Percentiles rank a stretch among this genome's conserved stretches.
phyloP scores from a whole-genome alignment of 2,329 filamentous ascomycete genomes.

The Annulohypoxylon truncatum region DNA sequence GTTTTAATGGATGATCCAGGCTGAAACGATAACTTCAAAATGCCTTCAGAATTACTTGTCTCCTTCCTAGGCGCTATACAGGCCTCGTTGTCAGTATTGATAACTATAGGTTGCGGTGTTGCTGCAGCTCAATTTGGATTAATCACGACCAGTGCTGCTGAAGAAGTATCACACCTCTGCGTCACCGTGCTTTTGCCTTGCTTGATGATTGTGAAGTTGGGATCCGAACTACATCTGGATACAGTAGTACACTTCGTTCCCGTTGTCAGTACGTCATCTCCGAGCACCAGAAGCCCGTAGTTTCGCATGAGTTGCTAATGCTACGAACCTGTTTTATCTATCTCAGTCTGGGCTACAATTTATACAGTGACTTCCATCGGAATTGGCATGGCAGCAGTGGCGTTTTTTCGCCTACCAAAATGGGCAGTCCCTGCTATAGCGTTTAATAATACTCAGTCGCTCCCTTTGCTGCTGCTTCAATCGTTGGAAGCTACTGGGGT shows the following conservation, averaged over 20 bases:
- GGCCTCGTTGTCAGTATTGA: slow-evolving; percentile 47
- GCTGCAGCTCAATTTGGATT: slow-evolving; percentile 42
- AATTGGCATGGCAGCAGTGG: slow-evolving; percentile 36
- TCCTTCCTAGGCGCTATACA: slow-evolving; percentile 48
- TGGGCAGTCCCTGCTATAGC: slow-evolving; percentile 47
- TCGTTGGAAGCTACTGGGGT: slow-evolving; percentile 64
- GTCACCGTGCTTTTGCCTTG: slow-evolving; percentile 49
- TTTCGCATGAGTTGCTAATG: slow-evolving; percentile 8
- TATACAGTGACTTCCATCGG: slow-evolving; percentile 44
- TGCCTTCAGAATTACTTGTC: slow-evolving; percentile 39
- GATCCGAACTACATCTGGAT: slow-evolving; percentile 43
- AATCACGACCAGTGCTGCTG: slow-evolving; percentile 40
- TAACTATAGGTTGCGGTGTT: slow-evolving; percentile 47
- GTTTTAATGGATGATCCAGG: neutral
- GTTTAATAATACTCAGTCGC: slow-evolving; percentile 50
- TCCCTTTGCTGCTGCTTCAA: slow-evolving; percentile 48
- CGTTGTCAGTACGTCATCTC: slow-evolving; percentile 38
- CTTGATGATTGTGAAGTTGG: slow-evolving; percentile 47
- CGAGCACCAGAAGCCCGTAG: neutral
- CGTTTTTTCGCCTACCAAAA: slow-evolving; percentile 43
- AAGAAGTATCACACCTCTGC: slow-evolving; percentile 47
- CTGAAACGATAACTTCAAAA: slow-evolving; percentile 13
- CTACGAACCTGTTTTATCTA: neutral
- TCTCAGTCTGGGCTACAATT: slow-evolving; percentile 45
- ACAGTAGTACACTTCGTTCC: slow-evolving; percentile 42